Percentiles rank a stretch among this genome's conserved stretches.
These are phyloP conservation scores for Lachancea mirantina DNA, from an alignment of 805 yeast species.

Conservation along the genomic window DNA sequence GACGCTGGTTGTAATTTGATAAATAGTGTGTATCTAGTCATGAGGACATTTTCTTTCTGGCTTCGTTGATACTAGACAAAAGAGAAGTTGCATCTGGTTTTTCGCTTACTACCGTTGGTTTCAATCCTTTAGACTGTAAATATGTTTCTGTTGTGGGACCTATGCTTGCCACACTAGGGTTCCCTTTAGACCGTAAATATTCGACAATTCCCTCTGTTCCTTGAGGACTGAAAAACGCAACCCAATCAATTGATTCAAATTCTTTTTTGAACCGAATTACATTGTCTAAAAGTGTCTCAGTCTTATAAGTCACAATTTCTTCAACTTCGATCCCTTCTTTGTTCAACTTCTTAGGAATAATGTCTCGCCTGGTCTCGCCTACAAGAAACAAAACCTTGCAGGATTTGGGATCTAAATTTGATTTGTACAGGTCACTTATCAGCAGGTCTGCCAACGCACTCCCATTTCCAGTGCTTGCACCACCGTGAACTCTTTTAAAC, in stretches of 20 bases:
- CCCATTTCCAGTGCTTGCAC: slow-evolving; percentile 76
- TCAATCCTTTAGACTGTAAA: slow-evolving; percentile 43
- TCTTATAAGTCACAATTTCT: slow-evolving; percentile 66
- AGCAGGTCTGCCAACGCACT: slow-evolving; percentile 58
- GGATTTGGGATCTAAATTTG: not conserved
- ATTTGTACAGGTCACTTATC: slow-evolving; percentile 27
- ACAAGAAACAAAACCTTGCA: slow-evolving; percentile 59
- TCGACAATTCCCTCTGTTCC: slow-evolving; percentile 63
- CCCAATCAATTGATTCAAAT: slow-evolving; percentile 42
- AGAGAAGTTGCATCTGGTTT: slow-evolving; percentile 67
- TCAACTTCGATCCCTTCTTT: slow-evolving; percentile 17
- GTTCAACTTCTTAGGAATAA: slow-evolving; percentile 57
- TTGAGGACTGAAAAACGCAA: slow-evolving; percentile 86
- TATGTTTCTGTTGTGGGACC: slow-evolving; percentile 86
- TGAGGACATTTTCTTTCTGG: not conserved
- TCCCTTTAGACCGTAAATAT: slow-evolving; percentile 32
- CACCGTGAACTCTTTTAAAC: slow-evolving; percentile 64
- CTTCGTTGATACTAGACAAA: too few species aligned
- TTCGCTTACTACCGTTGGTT: slow-evolving; percentile 55
- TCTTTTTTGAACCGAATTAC: slow-evolving; percentile 31
- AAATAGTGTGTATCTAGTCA: not conserved
- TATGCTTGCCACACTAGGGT: slow-evolving; percentile 52
- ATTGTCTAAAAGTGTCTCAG: slow-evolving; percentile 45
- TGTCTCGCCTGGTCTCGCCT: slow-evolving; percentile 78
- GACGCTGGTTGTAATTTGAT: slow-evolving; percentile 51